Conservation (phyloP, 2,329 filamentous ascomycete genomes). For the Mycosphaerelloides madeirae region DNA sequence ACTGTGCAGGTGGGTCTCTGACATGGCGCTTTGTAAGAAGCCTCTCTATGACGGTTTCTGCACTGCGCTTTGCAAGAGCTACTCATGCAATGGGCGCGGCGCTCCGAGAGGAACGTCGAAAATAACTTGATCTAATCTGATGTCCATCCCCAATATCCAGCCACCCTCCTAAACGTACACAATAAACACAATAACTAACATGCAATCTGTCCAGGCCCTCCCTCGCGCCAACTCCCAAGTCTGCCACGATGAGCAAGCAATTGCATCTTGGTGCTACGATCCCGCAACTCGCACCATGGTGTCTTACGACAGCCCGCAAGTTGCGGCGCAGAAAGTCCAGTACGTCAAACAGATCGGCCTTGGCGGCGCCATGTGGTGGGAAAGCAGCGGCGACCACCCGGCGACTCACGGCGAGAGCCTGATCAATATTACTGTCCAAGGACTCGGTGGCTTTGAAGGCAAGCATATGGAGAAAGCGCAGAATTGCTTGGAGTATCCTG, state of each 20-base stretch:
- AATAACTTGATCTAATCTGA: conserved; percentile 40
- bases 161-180: too few species aligned
- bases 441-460: conserved; percentile 38
- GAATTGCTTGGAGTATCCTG: conserved; percentile 49
- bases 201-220: conserved; percentile 47
- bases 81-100: conserved; percentile 15
- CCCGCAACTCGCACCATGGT: conserved; percentile 60
- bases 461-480: conserved; percentile 40
- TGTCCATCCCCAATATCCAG: neutral
- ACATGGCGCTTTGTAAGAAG: conserved; percentile 5
- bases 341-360: conserved; percentile 65
- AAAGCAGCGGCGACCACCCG: conserved; percentile 71
- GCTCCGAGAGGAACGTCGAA: conserved; percentile 7
- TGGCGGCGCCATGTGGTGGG: conserved; percentile 97
- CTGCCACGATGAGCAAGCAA: conserved; percentile 56
- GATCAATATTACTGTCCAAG: conserved; percentile 44
- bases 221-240: conserved; percentile 65
- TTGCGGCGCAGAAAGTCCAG: conserved; percentile 64
- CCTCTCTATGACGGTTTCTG: conserved; percentile 15
- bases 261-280: conserved; percentile 76
- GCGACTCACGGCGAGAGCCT: conserved; percentile 54
- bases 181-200: conserved; percentile 4
- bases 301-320: conserved; percentile 65
- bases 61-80: conserved; percentile 4
- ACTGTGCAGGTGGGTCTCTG: neutral